phyloP scores from a whole-genome alignment of 768 basidiomycete genomes.

The Suillus brevipes region DNA sequence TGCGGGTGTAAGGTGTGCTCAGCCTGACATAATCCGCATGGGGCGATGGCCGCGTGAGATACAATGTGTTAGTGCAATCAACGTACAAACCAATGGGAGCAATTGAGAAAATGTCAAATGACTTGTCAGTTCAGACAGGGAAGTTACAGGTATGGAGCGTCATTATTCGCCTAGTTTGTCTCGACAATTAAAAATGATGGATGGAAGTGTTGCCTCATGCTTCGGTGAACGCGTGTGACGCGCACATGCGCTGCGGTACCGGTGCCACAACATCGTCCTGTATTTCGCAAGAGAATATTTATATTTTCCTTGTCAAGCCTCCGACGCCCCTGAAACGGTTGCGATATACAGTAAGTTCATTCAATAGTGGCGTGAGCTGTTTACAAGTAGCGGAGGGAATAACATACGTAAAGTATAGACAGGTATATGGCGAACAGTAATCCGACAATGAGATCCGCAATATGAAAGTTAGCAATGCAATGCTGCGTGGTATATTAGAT shows the following conservation, averaged over 20 bases:
- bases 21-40: background rate
- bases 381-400: conserved; percentile 3
- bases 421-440: conserved; percentile 23
- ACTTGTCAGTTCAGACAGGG: background rate
- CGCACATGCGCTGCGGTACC: background rate
- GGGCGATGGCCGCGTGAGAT: conserved; percentile 4
- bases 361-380: background rate
- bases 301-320: background rate
- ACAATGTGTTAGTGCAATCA: background rate
- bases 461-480: background rate
- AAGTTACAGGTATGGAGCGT: background rate
- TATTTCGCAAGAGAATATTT: background rate
- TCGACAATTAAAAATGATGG: background rate
- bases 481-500: conserved; percentile 34
- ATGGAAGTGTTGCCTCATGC: background rate
- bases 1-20: background rate
- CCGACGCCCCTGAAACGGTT: background rate
- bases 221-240: background rate
- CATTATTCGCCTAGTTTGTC: background rate
- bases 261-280: background rate
- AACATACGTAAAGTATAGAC: conserved; percentile 29
- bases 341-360: background rate
- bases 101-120: background rate
- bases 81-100: background rate
- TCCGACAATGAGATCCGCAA: conserved; percentile 7